Evolutionary conservation across 768 basidiomycete genomes (phyloP), one percentile per base, ranked within the genome.

Genomic region (Gyrodon lividus): DNA sequence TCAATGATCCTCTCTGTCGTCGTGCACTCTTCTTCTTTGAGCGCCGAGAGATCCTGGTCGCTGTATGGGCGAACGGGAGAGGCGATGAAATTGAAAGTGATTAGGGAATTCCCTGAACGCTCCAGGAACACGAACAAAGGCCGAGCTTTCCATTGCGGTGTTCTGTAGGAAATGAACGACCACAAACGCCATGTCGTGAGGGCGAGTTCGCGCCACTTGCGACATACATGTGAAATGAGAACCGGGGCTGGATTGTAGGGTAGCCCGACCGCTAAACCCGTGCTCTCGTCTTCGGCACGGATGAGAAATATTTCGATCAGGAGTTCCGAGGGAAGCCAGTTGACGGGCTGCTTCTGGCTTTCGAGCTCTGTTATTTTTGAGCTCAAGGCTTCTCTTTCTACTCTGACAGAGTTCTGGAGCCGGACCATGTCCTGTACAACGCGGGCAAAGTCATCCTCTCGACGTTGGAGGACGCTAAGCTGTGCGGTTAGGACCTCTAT

Each of bases 251-350:
- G 57, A 53, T 70, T 69, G 51, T 55, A 68, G 24, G 62, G 46
- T 34, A 67, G 54, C 44, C 62, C 64, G 43, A 59, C 50, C 20
- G 48, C 22, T 20, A 59, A 40, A 40, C 67, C 69, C 22, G 55
- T 30, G 48, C 56, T 57, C 46, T 65, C 58, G 34, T 69, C 64
- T 52, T 61, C 57, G 31, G 56, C 44, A 33, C 61, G 59, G 23
- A 69, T 56, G 47, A 69, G 51, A 52, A 81, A 82, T 46, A 80
- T 70, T 6, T 74, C 68, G 34, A 69, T 56, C 37, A 82, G 71
- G 17, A 81, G 61, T 55, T 82, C 80, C 33, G 70, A 52, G 13
- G 80, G 80, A 41, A 81, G 72, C 73, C 76, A 77, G 54, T 78
- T 74, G 49, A 80, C 70, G 14, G 80, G 79, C 22, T 72, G 66